Conservation (phyloP, 2,329 filamentous ascomycete genomes). For the Bipolaris cookei region DNA sequence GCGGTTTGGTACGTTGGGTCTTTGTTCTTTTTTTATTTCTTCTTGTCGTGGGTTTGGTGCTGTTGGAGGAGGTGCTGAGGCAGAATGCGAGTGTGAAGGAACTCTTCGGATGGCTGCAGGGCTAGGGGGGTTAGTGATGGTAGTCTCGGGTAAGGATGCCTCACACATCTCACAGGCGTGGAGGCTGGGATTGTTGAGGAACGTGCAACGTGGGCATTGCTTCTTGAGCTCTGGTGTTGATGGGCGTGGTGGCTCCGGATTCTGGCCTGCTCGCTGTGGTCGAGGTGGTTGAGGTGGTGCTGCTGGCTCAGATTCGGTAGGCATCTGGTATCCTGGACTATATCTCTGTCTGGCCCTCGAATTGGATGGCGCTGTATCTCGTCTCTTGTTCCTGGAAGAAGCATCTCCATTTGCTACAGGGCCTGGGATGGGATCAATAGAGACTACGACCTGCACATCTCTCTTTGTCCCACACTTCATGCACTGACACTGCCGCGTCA, state of each 20-base stretch:
- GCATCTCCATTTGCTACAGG: slow-evolving; percentile 14
- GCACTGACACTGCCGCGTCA: slow-evolving; percentile 44
- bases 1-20: slow-evolving; percentile 35
- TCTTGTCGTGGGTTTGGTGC: slow-evolving; percentile 12
- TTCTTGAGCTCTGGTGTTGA: slow-evolving; percentile 40
- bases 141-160: slow-evolving; percentile 32
- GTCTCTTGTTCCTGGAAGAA: slow-evolving; percentile 17
- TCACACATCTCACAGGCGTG: slow-evolving; percentile 45
- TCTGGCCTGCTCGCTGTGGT: slow-evolving; percentile 20
- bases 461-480: slow-evolving; percentile 46
- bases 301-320: slow-evolving; percentile 24
- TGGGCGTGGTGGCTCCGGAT: slow-evolving; percentile 16
- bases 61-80: slow-evolving; percentile 33
- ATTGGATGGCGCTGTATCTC: slow-evolving; percentile 22
- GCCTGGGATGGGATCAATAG: slow-evolving; percentile 39
- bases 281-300: slow-evolving; percentile 26
- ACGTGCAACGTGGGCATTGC: slow-evolving; percentile 45
- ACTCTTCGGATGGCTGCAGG: slow-evolving; percentile 22
- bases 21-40: slow-evolving; percentile 12
- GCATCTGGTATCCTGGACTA: slow-evolving; percentile 37
- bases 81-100: slow-evolving; percentile 38
- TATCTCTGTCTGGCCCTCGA: slow-evolving; percentile 33
- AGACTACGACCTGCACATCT: slow-evolving; percentile 44
- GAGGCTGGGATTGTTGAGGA: slow-evolving; percentile 43
- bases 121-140: slow-evolving; percentile 33